phyloP scores from a whole-genome alignment of 2,329 filamentous ascomycete species.

The Pestalotiopsis sp. region DNA sequence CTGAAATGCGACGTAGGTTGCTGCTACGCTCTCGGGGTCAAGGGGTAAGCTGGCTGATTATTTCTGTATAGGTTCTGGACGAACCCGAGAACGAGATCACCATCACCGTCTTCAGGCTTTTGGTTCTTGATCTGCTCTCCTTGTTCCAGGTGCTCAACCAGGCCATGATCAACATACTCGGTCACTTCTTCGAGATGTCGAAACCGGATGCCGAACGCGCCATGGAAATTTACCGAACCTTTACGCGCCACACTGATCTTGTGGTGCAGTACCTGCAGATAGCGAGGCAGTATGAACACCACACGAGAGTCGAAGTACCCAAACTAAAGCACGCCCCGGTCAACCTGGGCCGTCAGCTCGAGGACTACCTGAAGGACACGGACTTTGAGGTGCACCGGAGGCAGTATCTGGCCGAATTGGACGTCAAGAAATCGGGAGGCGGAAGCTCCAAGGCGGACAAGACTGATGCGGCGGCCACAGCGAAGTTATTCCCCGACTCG shows the following conservation, averaged over 20 bases:
- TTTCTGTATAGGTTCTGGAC: slow-evolving; percentile 68
- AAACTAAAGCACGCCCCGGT: slow-evolving; percentile 97
- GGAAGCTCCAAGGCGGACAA: slow-evolving; percentile 38
- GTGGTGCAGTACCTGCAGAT: slow-evolving; percentile 89
- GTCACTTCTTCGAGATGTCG: slow-evolving; percentile 98
- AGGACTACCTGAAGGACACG: slow-evolving; percentile 91
- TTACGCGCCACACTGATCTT: slow-evolving; percentile 88
- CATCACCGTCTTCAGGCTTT: slow-evolving; percentile 85
- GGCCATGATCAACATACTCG: slow-evolving; percentile 93
- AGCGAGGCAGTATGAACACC: slow-evolving; percentile 87
- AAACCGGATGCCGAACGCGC: slow-evolving; percentile 90
- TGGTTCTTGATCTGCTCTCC: slow-evolving; percentile 86
- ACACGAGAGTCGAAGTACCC: slow-evolving; percentile 90
- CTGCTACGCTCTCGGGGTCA: background rate
- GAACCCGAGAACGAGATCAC: slow-evolving; percentile 97
- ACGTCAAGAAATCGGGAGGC: slow-evolving; percentile 63
- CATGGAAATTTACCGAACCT: slow-evolving; percentile 88
- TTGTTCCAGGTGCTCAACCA: slow-evolving; percentile 96
- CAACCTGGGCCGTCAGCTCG: slow-evolving; percentile 83
- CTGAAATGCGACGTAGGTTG: slow-evolving; percentile 83
- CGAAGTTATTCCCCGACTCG: slow-evolving; percentile 43
- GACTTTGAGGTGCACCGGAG: slow-evolving; percentile 93
- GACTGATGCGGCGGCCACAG: slow-evolving; percentile 40
- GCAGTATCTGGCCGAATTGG: slow-evolving; percentile 88
- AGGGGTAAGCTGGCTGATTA: slow-evolving; percentile 10